Conservation (phyloP, 768 basidiomycete species). For the Lactarius indigo region DNA sequence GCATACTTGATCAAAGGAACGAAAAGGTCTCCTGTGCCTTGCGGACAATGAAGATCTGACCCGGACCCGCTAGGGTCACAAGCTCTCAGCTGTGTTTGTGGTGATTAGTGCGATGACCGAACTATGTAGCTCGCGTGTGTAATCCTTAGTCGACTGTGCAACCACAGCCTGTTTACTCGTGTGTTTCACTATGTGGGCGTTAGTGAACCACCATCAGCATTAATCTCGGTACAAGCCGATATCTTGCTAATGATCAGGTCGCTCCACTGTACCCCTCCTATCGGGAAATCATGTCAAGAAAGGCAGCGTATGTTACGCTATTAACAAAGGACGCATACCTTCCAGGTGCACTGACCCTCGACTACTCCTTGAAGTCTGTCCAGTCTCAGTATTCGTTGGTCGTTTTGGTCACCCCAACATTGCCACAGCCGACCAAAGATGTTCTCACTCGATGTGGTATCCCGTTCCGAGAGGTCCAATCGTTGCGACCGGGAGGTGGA, state of each 20-base stretch:
- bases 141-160: background rate
- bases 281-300: conserved; percentile 33
- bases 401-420: conserved; percentile 44
- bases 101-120: background rate
- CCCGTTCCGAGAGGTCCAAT: conserved; percentile 52
- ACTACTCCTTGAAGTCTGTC: conserved; percentile 44
- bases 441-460: conserved; percentile 55
- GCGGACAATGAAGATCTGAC: background rate
- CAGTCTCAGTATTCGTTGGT: conserved; percentile 48
- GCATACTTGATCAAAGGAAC: conserved; percentile 6
- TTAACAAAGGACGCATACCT: conserved; percentile 65
- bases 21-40: conserved; percentile 4
- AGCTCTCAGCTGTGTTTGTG: background rate
- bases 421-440: conserved; percentile 38
- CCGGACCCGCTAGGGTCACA: background rate
- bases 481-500: conserved; percentile 50
- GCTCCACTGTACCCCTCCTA: background rate
- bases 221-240: conserved; percentile 3
- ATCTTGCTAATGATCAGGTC: background rate
- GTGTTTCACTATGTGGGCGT: background rate
- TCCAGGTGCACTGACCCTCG: conserved; percentile 52
- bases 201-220: background rate
- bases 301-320: conserved; percentile 70
- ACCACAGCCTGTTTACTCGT: background rate
- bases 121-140: background rate